Evolutionary conservation across 2,329 filamentous ascomycete genomes (phyloP).

Genomic region (Rhinocladiella similis): DNA sequence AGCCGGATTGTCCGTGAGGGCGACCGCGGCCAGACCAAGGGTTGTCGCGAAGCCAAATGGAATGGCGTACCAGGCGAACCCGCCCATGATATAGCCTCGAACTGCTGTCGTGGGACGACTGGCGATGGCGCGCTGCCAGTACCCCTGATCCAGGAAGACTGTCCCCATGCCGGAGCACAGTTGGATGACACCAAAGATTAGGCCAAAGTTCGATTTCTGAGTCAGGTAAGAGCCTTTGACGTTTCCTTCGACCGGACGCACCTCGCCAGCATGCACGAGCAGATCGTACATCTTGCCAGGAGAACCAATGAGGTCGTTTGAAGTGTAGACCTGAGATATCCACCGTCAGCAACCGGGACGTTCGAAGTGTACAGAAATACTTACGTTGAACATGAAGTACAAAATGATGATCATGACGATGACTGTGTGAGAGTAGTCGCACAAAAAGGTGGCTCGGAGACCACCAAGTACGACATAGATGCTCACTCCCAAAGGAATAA

Average conservation of each 20-base stretch:
- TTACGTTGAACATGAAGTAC: slow-evolving; percentile 47
- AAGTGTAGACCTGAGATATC: slow-evolving; percentile 57
- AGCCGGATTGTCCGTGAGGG: slow-evolving; percentile 40
- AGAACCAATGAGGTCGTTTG: slow-evolving; percentile 69
- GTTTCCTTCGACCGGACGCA: slow-evolving; percentile 77
- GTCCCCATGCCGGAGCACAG: slow-evolving; percentile 76
- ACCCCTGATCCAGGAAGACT: slow-evolving; percentile 76
- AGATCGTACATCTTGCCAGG: slow-evolving; percentile 71
- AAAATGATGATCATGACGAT: slow-evolving; percentile 73
- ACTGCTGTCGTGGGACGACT: slow-evolving; percentile 38
- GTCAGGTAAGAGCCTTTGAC: slow-evolving; percentile 80
- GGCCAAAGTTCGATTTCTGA: slow-evolving; percentile 76
- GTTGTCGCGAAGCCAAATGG: slow-evolving; percentile 49
- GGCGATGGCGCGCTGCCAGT: slow-evolving; percentile 64
- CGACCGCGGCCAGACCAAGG: slow-evolving; percentile 46
- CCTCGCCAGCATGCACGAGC: slow-evolving; percentile 64
- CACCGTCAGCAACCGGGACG: background rate
- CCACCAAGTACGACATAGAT: slow-evolving; percentile 68
- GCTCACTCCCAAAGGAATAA: slow-evolving; percentile 76
- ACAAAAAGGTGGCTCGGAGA: slow-evolving; percentile 62
- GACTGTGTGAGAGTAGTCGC: slow-evolving; percentile 83
- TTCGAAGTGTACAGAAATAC: background rate
- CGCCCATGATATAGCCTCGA: slow-evolving; percentile 40
- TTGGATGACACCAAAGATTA: slow-evolving; percentile 88
- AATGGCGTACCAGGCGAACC: slow-evolving; percentile 50